Evolutionary conservation across 176 grass and related monocot species (phyloP).

Genomic region (Coix lacrymajobi): DNA sequence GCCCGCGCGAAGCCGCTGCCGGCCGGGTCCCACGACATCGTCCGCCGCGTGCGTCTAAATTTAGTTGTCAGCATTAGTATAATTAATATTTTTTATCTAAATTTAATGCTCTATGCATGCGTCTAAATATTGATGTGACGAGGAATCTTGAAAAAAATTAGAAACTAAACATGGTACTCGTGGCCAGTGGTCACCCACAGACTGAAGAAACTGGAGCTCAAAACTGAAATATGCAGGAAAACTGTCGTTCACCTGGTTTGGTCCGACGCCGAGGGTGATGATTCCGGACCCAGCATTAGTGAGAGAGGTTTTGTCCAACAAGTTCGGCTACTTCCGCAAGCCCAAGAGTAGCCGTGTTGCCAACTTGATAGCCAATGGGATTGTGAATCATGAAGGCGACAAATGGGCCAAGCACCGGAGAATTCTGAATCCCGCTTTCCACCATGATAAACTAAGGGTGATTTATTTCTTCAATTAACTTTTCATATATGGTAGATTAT

Average conservation of each 20-base stretch:
- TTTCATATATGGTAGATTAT: too few species aligned
- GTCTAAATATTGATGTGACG: too few species aligned
- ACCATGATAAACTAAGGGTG: slow-evolving; percentile 62
- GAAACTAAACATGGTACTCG: too few species aligned
- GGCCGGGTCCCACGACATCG: slow-evolving; percentile 34
- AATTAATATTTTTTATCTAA: too few species aligned
- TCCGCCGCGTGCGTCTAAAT: slow-evolving; percentile 23
- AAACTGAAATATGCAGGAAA: slow-evolving; percentile 41
- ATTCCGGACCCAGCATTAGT: slow-evolving; percentile 48
- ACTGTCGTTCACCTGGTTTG: slow-evolving; percentile 55
- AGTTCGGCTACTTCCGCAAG: slow-evolving; percentile 51
- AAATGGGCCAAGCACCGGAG: slow-evolving; percentile 71
- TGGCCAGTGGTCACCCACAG: too few species aligned
- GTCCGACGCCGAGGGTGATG: slow-evolving; percentile 42
- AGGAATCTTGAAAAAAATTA: too few species aligned
- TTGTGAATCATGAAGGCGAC: slow-evolving; percentile 46
- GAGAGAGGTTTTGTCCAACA: slow-evolving; percentile 49
- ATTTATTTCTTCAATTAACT: not conserved
- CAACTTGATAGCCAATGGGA: slow-evolving; percentile 22
- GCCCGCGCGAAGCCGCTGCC: slow-evolving; percentile 29
- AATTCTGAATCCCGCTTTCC: slow-evolving; percentile 75
- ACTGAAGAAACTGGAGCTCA: not conserved
- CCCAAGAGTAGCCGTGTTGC: not conserved
- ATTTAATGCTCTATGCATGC: too few species aligned
- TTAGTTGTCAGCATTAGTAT: too few species aligned